A percentile compares a stretch with the other conserved stretches of the same genome.
These are phyloP conservation scores for Haberlea rhodopensis DNA, from an alignment of 257 asterid genomes.

Conservation along the genomic window DNA sequence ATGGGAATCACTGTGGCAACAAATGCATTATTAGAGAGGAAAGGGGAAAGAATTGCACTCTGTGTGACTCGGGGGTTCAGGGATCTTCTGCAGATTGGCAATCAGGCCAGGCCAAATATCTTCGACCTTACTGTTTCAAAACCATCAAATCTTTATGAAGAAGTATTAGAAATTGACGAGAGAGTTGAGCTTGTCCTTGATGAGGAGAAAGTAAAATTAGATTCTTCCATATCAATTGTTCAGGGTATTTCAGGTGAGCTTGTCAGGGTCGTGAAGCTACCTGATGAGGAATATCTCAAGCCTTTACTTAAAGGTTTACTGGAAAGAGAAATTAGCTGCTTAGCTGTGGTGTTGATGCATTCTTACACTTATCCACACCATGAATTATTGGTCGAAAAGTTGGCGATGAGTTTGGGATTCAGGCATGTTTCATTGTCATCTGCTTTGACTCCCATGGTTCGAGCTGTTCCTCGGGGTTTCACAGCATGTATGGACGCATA, in stretches of 20 bases:
- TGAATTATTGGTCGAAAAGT: slow-evolving; percentile 57
- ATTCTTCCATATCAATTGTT: slow-evolving; percentile 42
- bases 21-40: slow-evolving; percentile 85
- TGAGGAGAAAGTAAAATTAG: slow-evolving; percentile 34
- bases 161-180: slow-evolving; percentile 90
- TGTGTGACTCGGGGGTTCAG: slow-evolving; percentile 83
- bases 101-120: slow-evolving; percentile 90
- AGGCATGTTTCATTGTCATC: slow-evolving; percentile 90
- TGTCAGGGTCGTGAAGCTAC: slow-evolving; percentile 74
- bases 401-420: slow-evolving; percentile 82
- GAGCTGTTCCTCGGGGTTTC: slow-evolving; percentile 97
- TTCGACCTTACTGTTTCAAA: slow-evolving; percentile 89
- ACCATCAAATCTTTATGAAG: slow-evolving; percentile 88
- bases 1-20: slow-evolving; percentile 99
- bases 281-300: slow-evolving; percentile 55
- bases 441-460: slow-evolving; percentile 94
- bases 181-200: slow-evolving; percentile 76
- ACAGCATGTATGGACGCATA: slow-evolving; percentile 97
- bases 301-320: slow-evolving; percentile 64
- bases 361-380: slow-evolving; percentile 89
- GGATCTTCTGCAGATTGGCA: slow-evolving; percentile 90
- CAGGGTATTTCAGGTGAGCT: slow-evolving; percentile 90
- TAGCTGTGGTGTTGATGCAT: slow-evolving; percentile 88
- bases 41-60: slow-evolving; percentile 89
- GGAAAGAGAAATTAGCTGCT: slow-evolving; percentile 65